Evolutionary conservation across 2,329 filamentous ascomycete genomes (phyloP), one percentile per base, ranked within the genome.

Genomic region (Cytospora paraplurivora): DNA sequence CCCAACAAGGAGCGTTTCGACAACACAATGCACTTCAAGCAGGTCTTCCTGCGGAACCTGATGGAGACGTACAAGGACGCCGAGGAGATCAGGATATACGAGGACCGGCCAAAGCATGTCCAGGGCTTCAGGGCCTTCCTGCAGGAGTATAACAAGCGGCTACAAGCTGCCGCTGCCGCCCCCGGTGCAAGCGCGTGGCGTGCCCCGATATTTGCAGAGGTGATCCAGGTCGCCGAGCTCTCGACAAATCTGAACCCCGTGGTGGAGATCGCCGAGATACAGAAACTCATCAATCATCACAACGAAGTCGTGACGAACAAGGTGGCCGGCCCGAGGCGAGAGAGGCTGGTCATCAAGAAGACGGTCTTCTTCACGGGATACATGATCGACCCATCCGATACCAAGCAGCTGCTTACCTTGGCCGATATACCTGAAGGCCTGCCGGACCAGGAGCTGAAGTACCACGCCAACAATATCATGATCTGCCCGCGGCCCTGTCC

Each of bases 311-410:
- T 89, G 49, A 72, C 71, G 50, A 74, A 75, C 51, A 76, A 79
- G 63, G 77, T 53, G 70, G 74, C 55, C 50, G 62, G 38, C 19
- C 65, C 70, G 17, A 76, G 75, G 33, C 75, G 74, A 55, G 74
- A 77, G 49, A 78, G 77, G 53, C 81, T 95, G 65, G 83, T 85
- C 69, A 92, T 99, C 73, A 92, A 91, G 75, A 93, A 93, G 73
- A 92, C 88, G 1, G 89, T 97, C 56, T 92, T 93, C 76, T 97
- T 94, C 77, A 97, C 95, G 1, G 92, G 92, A 56, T 98, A 99
- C 76, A 86, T 96, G 76, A 88, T 99, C 68, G 82, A 82, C 49
- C 81, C 86, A 55, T 80, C 85, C 33, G 91, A 95, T 74, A 89
- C 88, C 2, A 85, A 90, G 71, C 86, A 85, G 62, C 81, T 98